Conservation (phyloP, 2,329 filamentous ascomycete genomes). For the Fusarium sambucinum region DNA sequence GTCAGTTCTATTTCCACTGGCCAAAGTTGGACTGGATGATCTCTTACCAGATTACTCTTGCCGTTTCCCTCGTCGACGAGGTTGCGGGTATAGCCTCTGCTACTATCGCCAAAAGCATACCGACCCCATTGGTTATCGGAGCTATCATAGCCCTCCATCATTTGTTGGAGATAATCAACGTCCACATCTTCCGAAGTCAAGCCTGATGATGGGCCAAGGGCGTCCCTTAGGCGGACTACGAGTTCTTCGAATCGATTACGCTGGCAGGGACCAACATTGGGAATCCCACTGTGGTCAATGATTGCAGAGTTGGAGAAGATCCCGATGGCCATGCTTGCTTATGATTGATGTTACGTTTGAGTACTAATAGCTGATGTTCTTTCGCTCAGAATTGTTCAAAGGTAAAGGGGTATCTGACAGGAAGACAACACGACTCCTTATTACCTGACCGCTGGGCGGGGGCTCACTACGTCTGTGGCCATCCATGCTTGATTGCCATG, state of each 20-base stretch:
- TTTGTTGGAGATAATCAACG: constrained; percentile 73
- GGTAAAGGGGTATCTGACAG: constrained; percentile 23
- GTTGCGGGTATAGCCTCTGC: constrained; percentile 84
- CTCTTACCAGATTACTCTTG: constrained; percentile 76
- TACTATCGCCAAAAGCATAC: constrained; percentile 80
- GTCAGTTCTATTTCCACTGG: constrained; percentile 32
- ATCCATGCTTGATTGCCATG: constrained; percentile 41
- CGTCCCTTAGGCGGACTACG: constrained; percentile 77
- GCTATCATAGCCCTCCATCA: constrained; percentile 82
- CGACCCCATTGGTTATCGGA: constrained; percentile 76
- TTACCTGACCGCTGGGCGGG: constrained; percentile 39
- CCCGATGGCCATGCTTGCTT: constrained; percentile 53
- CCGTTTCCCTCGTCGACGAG: constrained; percentile 90
- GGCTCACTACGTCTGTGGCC: constrained; percentile 41
- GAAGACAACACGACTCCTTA: constrained; percentile 46
- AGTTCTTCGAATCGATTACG: constrained; percentile 73
- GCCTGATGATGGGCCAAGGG: constrained; percentile 83
- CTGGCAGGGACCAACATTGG: constrained; percentile 45
- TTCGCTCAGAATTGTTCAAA: constrained; percentile 13
- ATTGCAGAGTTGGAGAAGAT: constrained; percentile 48
- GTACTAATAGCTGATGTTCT: constrained; percentile 29
- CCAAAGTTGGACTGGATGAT: constrained; percentile 15
- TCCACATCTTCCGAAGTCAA: constrained; percentile 86
- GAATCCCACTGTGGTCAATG: constrained; percentile 34
- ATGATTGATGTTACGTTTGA: constrained; percentile 26